A percentile compares a stretch with the other conserved stretches of the same genome.
Evolutionary conservation across 495 filamentous ascomycete genomes (phyloP).

Genomic region (Annulohypoxylon nitens): DNA sequence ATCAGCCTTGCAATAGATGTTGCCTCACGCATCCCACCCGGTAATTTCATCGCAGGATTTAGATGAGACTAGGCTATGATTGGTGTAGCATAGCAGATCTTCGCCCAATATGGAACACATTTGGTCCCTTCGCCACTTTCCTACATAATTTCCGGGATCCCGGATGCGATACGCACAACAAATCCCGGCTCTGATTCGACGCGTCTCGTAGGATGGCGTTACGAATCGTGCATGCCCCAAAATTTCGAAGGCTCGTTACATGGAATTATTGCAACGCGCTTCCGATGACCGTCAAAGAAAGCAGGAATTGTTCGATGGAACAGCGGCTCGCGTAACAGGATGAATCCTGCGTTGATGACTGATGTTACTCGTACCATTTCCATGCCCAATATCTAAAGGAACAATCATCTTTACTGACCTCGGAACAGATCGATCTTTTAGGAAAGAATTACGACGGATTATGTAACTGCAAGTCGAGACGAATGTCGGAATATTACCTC

Average conservation of each 20-base stretch:
- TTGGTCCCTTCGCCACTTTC: constrained; percentile 12
- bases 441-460: not conserved
- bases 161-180: not conserved
- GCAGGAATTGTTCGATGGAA: constrained; percentile 2
- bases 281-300: not conserved
- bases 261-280: constrained; percentile 4
- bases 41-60: not conserved
- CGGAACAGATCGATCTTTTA: not conserved
- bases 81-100: constrained; percentile 13
- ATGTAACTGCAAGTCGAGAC: not conserved
- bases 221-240: not conserved
- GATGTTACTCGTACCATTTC: not conserved
- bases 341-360: not conserved
- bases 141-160: constrained; percentile 6
- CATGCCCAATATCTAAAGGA: not conserved
- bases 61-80: not conserved
- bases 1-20: constrained; percentile 8
- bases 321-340: not conserved
- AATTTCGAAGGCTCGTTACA: constrained; percentile 2
- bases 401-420: not conserved
- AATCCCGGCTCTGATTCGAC: not conserved
- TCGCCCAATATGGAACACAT: constrained; percentile 8
- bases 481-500: not conserved
- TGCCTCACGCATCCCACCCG: not conserved
- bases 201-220: constrained; percentile 6